A percentile compares a stretch with the other conserved stretches of the same genome.
Evolutionary conservation across 805 yeast species (phyloP).

Genomic region (Candida insectorum): DNA sequence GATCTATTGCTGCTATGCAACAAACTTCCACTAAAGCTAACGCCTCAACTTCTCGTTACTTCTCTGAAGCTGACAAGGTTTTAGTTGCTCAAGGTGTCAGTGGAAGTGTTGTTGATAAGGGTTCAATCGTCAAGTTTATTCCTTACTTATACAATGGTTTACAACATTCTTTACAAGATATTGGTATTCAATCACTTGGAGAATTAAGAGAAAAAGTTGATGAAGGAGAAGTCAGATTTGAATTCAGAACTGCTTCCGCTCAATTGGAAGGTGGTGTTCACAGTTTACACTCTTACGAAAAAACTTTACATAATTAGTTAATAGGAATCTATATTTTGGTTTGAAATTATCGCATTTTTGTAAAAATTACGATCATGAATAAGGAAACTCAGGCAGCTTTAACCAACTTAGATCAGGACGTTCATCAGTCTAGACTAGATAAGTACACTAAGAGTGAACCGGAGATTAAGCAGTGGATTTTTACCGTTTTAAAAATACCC

Average conservation of each 20-base stretch:
- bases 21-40: slow-evolving; percentile 82
- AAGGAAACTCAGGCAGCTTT: slow-evolving; percentile 16
- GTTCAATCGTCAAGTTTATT: slow-evolving; percentile 87
- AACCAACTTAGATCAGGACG: slow-evolving; percentile 64
- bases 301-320: slow-evolving; percentile 85
- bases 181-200: slow-evolving; percentile 72
- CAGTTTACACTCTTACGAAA: slow-evolving; percentile 94
- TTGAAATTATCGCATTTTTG: neutral
- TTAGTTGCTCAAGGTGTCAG: slow-evolving; percentile 99
- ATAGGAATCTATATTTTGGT: too few species aligned
- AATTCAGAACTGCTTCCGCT: slow-evolving; percentile 97
- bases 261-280: slow-evolving; percentile 98
- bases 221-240: slow-evolving; percentile 80
- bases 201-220: slow-evolving; percentile 64
- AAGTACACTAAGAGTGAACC: slow-evolving; percentile 45
- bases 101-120: slow-evolving; percentile 95
- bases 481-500: slow-evolving; percentile 21
- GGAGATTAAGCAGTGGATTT: slow-evolving; percentile 57
- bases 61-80: slow-evolving; percentile 92
- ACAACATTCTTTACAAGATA: slow-evolving; percentile 98
- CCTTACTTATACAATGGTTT: slow-evolving; percentile 94
- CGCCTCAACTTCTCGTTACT: slow-evolving; percentile 97
- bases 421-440: slow-evolving; percentile 44
- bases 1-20: slow-evolving; percentile 98
- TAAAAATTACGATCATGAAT: neutral